phyloP scores from a whole-genome alignment of 2,329 filamentous ascomycete genomes.

The Nothomitra cinnamomea region DNA sequence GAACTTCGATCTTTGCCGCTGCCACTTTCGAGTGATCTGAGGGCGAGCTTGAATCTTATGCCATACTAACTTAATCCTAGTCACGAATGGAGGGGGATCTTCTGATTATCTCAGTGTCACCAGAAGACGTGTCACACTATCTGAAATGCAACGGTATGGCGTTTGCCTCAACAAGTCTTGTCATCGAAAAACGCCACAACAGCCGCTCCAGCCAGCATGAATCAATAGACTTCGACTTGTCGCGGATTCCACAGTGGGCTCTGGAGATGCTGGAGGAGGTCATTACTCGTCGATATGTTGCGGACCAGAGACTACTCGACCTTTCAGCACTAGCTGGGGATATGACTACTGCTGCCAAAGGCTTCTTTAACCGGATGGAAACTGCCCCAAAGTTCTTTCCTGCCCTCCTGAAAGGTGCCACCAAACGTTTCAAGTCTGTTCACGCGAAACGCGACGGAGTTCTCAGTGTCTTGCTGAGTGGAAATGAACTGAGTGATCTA shows the following conservation, averaged over 20 bases:
- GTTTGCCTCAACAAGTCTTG: constrained; percentile 49
- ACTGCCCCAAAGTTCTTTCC: constrained; percentile 78
- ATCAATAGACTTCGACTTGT: constrained; percentile 18
- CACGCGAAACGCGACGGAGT: constrained; percentile 63
- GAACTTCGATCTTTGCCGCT: constrained; percentile 17
- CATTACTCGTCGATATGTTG: constrained; percentile 57
- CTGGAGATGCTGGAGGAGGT: constrained; percentile 53
- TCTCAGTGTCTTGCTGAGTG: constrained; percentile 62
- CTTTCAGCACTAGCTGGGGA: constrained; percentile 65
- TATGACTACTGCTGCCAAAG: constrained; percentile 50
- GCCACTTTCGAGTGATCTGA: constrained; percentile 22
- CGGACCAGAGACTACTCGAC: constrained; percentile 57
- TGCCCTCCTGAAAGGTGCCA: constrained; percentile 74
- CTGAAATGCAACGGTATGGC: constrained; percentile 49
- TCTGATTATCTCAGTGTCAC: constrained; percentile 48
- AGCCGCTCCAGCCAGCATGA: constrained; percentile 3
- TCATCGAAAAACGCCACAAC: constrained; percentile 30
- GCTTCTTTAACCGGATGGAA: constrained; percentile 55
- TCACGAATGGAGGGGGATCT: constrained; percentile 51
- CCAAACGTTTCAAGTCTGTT: constrained; percentile 54
- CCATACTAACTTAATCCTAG: constrained; percentile 53
- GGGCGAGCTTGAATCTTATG: constrained; percentile 26
- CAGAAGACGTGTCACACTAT: constrained; percentile 46
- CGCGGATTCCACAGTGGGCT: constrained; percentile 37
- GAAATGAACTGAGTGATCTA: constrained; percentile 63